Conservation (phyloP, 345 rosid genomes). For the Anacardium occidentale region DNA sequence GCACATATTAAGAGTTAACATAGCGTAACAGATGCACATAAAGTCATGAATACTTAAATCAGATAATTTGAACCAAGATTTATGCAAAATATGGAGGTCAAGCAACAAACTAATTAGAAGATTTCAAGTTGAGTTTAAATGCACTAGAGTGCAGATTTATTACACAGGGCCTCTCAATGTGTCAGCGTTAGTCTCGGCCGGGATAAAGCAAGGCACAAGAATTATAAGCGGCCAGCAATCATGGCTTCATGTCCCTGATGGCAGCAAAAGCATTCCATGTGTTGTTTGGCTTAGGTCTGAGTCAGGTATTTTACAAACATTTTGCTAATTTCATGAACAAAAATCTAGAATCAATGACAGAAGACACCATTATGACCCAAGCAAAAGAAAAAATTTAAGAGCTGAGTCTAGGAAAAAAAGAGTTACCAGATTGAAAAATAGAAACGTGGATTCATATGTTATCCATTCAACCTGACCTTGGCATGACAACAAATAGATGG, state of each 20-base stretch:
- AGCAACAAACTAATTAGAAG: not conserved
- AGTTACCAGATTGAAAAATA: not conserved
- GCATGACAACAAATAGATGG: too few relatives aligned
- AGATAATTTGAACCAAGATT: not conserved
- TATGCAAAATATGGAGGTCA: not conserved
- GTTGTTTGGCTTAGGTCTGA: not conserved
- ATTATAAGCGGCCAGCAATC: not conserved
- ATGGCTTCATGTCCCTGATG: not conserved
- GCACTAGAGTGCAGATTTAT: not conserved
- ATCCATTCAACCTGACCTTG: not conserved
- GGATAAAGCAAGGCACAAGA: not conserved
- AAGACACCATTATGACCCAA: not conserved
- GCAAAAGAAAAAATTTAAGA: not conserved
- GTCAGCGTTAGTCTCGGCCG: not conserved
- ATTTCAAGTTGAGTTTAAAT: not conserved
- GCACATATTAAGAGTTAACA: not conserved
- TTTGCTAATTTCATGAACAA: not conserved
- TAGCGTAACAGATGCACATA: not conserved
- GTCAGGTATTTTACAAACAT: not conserved
- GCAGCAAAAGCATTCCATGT: not conserved
- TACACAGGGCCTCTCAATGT: not conserved
- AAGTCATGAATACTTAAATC: not conserved
- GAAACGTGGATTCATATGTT: not conserved
- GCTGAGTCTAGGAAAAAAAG: not conserved
- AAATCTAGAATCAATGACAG: not conserved